Percentiles rank a stretch among this genome's conserved stretches.
phyloP scores from a whole-genome alignment of 2,329 filamentous ascomycete species.

The Penicillium sp. region DNA sequence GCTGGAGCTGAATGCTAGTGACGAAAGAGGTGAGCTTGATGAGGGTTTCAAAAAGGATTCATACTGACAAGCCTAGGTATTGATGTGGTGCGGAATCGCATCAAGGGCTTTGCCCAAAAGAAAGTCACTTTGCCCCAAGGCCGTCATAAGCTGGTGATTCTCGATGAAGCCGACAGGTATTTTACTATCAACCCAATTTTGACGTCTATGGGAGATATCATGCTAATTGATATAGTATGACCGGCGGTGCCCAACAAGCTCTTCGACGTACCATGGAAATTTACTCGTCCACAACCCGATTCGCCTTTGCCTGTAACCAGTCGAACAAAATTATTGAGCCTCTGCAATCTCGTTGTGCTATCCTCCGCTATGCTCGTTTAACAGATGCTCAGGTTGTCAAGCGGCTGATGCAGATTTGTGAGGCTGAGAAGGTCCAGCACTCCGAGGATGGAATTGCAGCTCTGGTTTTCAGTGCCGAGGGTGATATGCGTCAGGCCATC shows the following conservation, averaged over 20 bases:
- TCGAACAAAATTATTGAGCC: slow-evolving; percentile 99
- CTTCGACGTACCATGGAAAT: slow-evolving; percentile 97
- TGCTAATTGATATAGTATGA: slow-evolving; percentile 67
- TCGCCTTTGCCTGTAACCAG: slow-evolving; percentile 98
- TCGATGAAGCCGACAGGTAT: slow-evolving; percentile 90
- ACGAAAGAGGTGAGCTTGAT: slow-evolving; percentile 70
- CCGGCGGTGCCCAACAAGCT: slow-evolving; percentile 91
- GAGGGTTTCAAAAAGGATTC: background rate
- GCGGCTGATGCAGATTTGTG: slow-evolving; percentile 85
- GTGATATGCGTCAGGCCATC: slow-evolving; percentile 98
- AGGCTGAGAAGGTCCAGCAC: slow-evolving; percentile 86
- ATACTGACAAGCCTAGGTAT: slow-evolving; percentile 61
- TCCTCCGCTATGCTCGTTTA: slow-evolving; percentile 87
- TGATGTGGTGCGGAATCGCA: slow-evolving; percentile 93
- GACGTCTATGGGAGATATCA: background rate
- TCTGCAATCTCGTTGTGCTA: slow-evolving; percentile 94
- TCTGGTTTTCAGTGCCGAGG: slow-evolving; percentile 95
- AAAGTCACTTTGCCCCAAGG: slow-evolving; percentile 93
- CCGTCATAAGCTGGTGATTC: slow-evolving; percentile 92
- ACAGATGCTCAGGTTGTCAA: slow-evolving; percentile 93
- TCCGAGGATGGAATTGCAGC: slow-evolving; percentile 93
- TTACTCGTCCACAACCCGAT: slow-evolving; percentile 92
- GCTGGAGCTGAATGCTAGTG: slow-evolving; percentile 91
- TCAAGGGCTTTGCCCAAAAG: slow-evolving; percentile 98
- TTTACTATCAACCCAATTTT: slow-evolving; percentile 21